phyloP scores from a whole-genome alignment of 805 yeast species.

The Yamadazyma phyllophila region DNA sequence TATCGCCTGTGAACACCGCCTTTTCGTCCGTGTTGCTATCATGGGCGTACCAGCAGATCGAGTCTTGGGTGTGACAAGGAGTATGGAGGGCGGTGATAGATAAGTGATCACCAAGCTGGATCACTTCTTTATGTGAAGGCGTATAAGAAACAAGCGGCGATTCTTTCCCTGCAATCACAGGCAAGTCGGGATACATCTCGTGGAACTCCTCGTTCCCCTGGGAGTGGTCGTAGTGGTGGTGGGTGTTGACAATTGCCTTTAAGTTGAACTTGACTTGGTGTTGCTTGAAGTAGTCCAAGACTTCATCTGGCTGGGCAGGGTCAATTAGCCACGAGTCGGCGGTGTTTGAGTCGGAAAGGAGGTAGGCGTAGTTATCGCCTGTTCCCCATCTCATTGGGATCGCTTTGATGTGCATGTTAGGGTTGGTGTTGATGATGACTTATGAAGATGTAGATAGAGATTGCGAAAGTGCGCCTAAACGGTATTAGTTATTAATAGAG shows the following conservation, averaged over 20 bases:
- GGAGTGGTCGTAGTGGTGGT: slow-evolving; percentile 94
- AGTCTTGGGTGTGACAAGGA: slow-evolving; percentile 97
- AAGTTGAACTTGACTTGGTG: slow-evolving; percentile 47
- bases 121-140: slow-evolving; percentile 61
- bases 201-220: slow-evolving; percentile 70
- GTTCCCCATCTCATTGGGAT: slow-evolving; percentile 94
- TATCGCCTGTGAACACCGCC: slow-evolving; percentile 94
- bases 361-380: slow-evolving; percentile 88
- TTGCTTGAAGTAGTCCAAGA: slow-evolving; percentile 43
- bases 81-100: slow-evolving; percentile 83
- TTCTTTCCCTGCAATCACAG: slow-evolving; percentile 81
- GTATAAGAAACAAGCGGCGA: slow-evolving; percentile 70
- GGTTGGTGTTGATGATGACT: no score
- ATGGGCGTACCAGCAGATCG: slow-evolving; percentile 78
- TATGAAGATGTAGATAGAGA: no score
- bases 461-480: not conserved
- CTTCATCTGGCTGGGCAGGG: slow-evolving; percentile 85
- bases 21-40: slow-evolving; percentile 63
- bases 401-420: slow-evolving; percentile 75
- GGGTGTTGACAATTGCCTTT: slow-evolving; percentile 86
- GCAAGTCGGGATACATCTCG: slow-evolving; percentile 42
- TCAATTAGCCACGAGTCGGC: slow-evolving; percentile 81
- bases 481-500: no score
- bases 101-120: slow-evolving; percentile 62
- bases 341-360: slow-evolving; percentile 66